A percentile compares a stretch with the other conserved stretches of the same genome.
These are phyloP conservation scores for Gossypium turneri DNA, from an alignment of 345 rosid genomes.

Conservation along the genomic window DNA sequence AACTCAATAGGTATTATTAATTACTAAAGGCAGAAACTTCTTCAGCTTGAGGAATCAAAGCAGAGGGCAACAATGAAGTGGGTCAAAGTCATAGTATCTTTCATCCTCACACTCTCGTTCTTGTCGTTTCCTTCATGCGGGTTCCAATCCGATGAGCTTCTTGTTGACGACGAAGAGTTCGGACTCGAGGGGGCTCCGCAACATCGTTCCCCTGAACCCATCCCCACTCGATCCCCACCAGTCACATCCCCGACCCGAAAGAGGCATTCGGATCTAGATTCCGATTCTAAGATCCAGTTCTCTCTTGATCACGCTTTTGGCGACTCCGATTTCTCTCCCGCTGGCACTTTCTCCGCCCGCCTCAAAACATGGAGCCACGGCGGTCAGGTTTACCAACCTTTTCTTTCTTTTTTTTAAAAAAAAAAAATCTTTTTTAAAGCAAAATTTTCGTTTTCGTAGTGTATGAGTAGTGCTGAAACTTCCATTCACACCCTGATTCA, in stretches of 20 bases:
- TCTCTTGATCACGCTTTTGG: slow-evolving; percentile 90
- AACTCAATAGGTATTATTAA: not conserved
- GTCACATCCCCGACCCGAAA: slow-evolving; percentile 38
- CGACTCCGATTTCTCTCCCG: slow-evolving; percentile 70
- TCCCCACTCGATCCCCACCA: slow-evolving; percentile 24
- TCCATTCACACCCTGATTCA: not conserved
- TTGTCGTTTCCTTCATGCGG: slow-evolving; percentile 26
- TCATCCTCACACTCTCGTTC: slow-evolving; percentile 27
- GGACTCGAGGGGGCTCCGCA: slow-evolving; percentile 58
- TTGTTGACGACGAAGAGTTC: slow-evolving; percentile 76
- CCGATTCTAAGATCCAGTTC: slow-evolving; percentile 93
- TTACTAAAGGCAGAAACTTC: not conserved
- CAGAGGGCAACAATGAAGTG: slow-evolving; percentile 18
- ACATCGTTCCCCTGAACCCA: slow-evolving; percentile 35
- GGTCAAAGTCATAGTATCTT: not conserved
- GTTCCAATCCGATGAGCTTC: slow-evolving; percentile 87
- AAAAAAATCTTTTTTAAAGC: not conserved
- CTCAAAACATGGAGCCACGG: slow-evolving; percentile 83
- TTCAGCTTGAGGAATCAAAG: not conserved
- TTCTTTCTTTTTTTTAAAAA: not conserved
- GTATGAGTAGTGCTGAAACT: not conserved
- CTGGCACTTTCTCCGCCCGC: slow-evolving; percentile 92
- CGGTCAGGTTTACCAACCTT: slow-evolving; percentile 46
- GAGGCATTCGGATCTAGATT: slow-evolving; percentile 69
- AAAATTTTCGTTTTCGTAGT: not conserved